Base-by-base conservation (phyloP, 1,284 basidiomycete genomes). In the Ustilago shanxiensis region DNA sequence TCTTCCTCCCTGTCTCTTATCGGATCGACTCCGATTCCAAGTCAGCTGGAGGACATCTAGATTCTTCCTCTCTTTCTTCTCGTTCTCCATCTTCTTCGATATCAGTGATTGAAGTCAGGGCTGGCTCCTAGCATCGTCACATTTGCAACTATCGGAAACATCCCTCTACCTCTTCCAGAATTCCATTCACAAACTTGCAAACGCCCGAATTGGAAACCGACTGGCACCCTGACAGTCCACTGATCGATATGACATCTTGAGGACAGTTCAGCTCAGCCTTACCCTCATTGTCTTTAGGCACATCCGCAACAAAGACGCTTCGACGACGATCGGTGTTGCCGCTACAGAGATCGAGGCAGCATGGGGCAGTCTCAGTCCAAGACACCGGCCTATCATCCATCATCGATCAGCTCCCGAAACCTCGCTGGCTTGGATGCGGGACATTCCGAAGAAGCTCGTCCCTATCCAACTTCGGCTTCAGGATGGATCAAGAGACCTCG, bases 321-420 rank as follows among this genome's bases (percentile, higher is more conserved):
- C n/a, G 5, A 16, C 18, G 28, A 2, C 39, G 49, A 29, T 33
- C 20, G 41, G 9, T 18, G 24, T 35, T 14, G 35, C 18, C 33
- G n/a, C 10, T 18, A 16, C 29, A 28, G 14, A 18, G 8, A 52
- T 2, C 13, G 20, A 22, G n/a, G 24, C 55, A 59, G 22, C 28
- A 72, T 72, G 70, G 70, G 70, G n/a, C 64, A 72, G 20, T 55
- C 56, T 28, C 70, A 66, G 10, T 72, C 70, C 13, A 57, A 39
- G 20, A 3, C 50, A 9, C 44, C 58, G 7, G 24, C 59, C 22
- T 59, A 16, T 49, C 56, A 60, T n/a, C 60, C 51, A 0, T 53
- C 45, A 18, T 33, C 56, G 3, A 45, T 56, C 22, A 41, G 63
- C 10, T 59, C 57, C 6, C 56, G 54, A 31, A 59, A 22, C n/a